Conservation (phyloP, 148 eudicot species). For the Cornus suecica region DNA sequence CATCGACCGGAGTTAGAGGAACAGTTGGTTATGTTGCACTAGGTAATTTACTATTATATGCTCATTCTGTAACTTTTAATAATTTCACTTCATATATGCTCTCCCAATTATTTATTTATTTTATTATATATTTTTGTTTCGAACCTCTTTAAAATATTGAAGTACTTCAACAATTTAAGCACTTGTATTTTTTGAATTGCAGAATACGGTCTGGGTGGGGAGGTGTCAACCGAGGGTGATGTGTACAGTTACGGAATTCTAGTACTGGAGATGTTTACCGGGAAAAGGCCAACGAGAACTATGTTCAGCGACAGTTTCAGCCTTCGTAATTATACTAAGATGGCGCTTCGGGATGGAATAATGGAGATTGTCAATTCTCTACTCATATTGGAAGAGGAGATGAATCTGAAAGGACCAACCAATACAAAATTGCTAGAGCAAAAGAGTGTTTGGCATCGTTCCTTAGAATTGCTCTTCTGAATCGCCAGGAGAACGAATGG, state of each 20-base stretch:
- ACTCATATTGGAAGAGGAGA: background rate
- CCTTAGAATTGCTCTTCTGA: background rate
- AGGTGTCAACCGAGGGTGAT: constrained; percentile 11
- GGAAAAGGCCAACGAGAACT: background rate
- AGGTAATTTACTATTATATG: constrained; percentile 13
- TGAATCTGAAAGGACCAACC: background rate
- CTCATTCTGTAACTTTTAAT: background rate
- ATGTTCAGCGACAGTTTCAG: background rate
- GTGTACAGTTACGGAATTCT: constrained; percentile 10
- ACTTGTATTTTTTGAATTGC: too few relatives aligned
- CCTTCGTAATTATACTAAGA: background rate
- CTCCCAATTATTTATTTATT: background rate
- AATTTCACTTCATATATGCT: too few relatives aligned
- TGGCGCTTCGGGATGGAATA: background rate
- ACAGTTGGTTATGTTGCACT: constrained; percentile 28
- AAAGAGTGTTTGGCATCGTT: background rate
- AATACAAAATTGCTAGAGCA: background rate
- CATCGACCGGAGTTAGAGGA: constrained; percentile 15
- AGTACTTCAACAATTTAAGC: too few relatives aligned
- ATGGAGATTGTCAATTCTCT: background rate
- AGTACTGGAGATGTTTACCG: background rate
- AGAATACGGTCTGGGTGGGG: constrained; percentile 10
- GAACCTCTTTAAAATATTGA: background rate
- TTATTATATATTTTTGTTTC: too few relatives aligned
- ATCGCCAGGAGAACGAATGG: background rate